Evolutionary conservation across 129 eudicot genomes (phyloP).

Genomic region (Oenanthe sinensis): DNA sequence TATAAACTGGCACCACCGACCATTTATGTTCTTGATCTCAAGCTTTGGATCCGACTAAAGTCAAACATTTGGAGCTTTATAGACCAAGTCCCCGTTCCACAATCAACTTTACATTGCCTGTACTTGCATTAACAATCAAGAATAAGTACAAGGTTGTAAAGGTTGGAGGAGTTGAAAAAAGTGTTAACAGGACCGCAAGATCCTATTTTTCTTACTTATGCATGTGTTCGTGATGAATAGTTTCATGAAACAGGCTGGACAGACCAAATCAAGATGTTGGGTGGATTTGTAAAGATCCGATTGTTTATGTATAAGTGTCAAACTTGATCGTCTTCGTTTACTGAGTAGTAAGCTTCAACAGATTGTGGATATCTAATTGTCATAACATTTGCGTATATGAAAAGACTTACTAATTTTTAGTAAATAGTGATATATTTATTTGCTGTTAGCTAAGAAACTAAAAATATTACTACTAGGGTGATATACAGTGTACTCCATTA

Average conservation of each 20-base stretch:
- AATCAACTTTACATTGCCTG: not conserved
- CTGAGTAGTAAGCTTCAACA: not conserved
- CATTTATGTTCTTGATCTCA: not conserved
- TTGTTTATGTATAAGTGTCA: not conserved
- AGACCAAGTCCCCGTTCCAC: not conserved
- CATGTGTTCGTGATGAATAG: not conserved
- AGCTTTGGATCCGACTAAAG: not conserved
- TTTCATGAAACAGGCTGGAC: not conserved
- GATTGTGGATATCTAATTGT: too few species aligned
- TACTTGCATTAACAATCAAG: not conserved
- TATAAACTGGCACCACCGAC: not conserved
- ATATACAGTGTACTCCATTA: too few species aligned
- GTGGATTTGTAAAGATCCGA: not conserved
- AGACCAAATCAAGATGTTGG: not conserved
- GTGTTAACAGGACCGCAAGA: not conserved
- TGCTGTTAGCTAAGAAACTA: too few species aligned
- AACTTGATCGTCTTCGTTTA: not conserved
- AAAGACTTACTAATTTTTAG: too few species aligned
- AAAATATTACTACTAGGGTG: too few species aligned
- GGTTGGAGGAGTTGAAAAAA: not conserved
- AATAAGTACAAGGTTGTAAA: not conserved
- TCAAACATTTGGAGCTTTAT: not conserved
- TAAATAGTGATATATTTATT: too few species aligned
- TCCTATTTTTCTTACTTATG: not conserved
- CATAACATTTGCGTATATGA: too few species aligned